Base-by-base conservation (phyloP, 106 monocot genomes). In the Vanilla planifolia region DNA sequence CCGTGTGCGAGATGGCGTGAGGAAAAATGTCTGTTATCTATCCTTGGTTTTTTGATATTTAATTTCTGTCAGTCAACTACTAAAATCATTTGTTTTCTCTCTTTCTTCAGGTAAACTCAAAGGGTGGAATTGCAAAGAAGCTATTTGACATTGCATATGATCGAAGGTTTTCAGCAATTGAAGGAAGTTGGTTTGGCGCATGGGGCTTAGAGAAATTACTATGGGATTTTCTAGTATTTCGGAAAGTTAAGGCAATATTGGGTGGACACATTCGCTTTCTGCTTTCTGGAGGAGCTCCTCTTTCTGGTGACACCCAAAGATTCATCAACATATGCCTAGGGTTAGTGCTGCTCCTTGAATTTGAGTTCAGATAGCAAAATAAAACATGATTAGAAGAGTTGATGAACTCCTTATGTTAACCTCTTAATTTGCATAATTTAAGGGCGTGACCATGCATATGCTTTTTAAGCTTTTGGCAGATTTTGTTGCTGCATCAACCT, bases 151-250 rank as follows among this genome's bases (percentile, higher is more conserved):
- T 82, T 63, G 87, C 82, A 68, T 99, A 99, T 72, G 22, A 58
- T 34, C 88, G 98, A 30, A 76, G 98, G 68, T 62, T 99, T 50
- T 65, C 76, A 34, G 98, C 98, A 56, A 68, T 99, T 43, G 92
- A 99, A 69, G 98, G 98, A 73, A 99, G 98, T 53, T 99, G 92
- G 98, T 77, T 99, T 56, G 98, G 98, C 20, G 98, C 98, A 43
- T 92, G 98, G 98, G 98, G 98, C 30, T 29, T 82, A 56, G 98
- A 99, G 80, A 92, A 78, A 70, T 21, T 85, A 17, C 28, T 99
- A 40, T 92, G 92, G 98, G 88, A 92, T 76, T 55, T 92, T 61
- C 60, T 99, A 52, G 80, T 99, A 48, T 99, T 99, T 68, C 80
- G 65, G n/a, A 99, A 99, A 52, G 85, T 99, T 51, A 76, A 82